Conservation (phyloP, 108 stramenopile genomes). For the Aureococcus anophagefferens region DNA sequence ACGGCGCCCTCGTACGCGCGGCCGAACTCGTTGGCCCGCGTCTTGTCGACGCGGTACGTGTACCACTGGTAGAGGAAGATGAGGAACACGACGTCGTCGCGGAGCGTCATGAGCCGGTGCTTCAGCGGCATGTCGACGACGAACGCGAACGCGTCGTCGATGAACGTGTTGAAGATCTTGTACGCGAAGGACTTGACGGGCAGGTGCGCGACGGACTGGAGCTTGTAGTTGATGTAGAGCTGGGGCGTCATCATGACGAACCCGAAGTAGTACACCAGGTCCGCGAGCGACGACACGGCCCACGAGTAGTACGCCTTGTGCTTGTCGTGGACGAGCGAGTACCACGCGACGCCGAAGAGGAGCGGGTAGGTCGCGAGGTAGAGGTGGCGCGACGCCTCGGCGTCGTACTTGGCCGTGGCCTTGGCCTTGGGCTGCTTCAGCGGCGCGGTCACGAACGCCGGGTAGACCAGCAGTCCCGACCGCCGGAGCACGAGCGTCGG, state of each 20-base stretch:
- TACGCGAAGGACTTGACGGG: slow-evolving; percentile 52
- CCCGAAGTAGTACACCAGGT: slow-evolving; percentile 50
- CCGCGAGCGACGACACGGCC: slow-evolving; percentile 39
- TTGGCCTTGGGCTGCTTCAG: slow-evolving; percentile 4
- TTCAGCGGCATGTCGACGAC: slow-evolving; percentile 52
- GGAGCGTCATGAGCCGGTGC: slow-evolving; percentile 46
- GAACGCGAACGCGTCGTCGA: slow-evolving; percentile 55
- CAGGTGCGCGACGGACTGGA: slow-evolving; percentile 55
- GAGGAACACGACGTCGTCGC: slow-evolving; percentile 53
- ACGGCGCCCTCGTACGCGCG: slow-evolving; percentile 38
- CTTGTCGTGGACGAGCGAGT: slow-evolving; percentile 29
- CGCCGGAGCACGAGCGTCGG: not conserved
- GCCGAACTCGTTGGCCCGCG: slow-evolving; percentile 48
- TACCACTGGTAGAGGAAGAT: slow-evolving; percentile 44
- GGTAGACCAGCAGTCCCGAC: not conserved
- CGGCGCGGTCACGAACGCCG: not conserved
- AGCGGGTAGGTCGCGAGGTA: slow-evolving; percentile 32
- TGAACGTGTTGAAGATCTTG: slow-evolving; percentile 56
- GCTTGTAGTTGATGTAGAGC: slow-evolving; percentile 60
- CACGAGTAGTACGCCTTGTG: slow-evolving; percentile 38
- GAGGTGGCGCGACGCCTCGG: slow-evolving; percentile 32
- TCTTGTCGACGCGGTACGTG: slow-evolving; percentile 40
- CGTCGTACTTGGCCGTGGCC: slow-evolving; percentile 34
- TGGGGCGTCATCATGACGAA: slow-evolving; percentile 50
- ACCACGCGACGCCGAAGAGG: slow-evolving; percentile 36